Percentiles rank a stretch among this genome's conserved stretches.
phyloP scores from a whole-genome alignment of 176 grass and related monocot genomes.

The Carex parvula region DNA sequence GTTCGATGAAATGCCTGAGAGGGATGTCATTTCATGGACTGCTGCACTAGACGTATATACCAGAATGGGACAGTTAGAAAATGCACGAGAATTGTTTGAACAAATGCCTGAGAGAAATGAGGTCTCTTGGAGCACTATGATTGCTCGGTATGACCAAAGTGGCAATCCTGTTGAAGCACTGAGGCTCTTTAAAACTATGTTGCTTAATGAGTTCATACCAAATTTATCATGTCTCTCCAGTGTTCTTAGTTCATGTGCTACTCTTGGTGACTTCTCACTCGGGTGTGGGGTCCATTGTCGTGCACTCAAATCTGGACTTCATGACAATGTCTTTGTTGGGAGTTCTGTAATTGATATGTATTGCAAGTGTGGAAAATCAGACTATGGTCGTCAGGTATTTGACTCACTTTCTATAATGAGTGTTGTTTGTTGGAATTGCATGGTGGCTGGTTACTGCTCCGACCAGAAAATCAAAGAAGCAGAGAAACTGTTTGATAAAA shows the following conservation, averaged over 20 bases:
- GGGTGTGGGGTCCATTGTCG: constrained; percentile 48
- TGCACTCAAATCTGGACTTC: constrained; percentile 47
- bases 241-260: constrained; percentile 58
- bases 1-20: constrained; percentile 54
- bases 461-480: constrained; percentile 50
- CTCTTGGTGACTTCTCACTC: constrained; percentile 32
- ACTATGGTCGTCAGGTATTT: constrained; percentile 40
- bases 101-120: constrained; percentile 74
- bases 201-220: constrained; percentile 31
- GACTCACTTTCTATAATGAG: constrained; percentile 35
- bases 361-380: constrained; percentile 47
- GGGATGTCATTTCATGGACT: constrained; percentile 76
- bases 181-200: constrained; percentile 52
- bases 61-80: constrained; percentile 32
- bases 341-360: constrained; percentile 81
- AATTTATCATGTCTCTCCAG: constrained; percentile 66
- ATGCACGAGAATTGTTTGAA: constrained; percentile 48
- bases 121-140: constrained; percentile 76
- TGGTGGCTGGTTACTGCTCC: constrained; percentile 63
- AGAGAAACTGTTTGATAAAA: constrained; percentile 46
- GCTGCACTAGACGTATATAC: constrained; percentile 48
- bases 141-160: constrained; percentile 56
- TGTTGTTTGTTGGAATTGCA: constrained; percentile 71
- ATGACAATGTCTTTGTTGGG: constrained; percentile 42
- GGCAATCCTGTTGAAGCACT: constrained; percentile 39